Evolutionary conservation across 108 stramenopile species (phyloP).

Genomic region (Nitzschia inconspicua): DNA sequence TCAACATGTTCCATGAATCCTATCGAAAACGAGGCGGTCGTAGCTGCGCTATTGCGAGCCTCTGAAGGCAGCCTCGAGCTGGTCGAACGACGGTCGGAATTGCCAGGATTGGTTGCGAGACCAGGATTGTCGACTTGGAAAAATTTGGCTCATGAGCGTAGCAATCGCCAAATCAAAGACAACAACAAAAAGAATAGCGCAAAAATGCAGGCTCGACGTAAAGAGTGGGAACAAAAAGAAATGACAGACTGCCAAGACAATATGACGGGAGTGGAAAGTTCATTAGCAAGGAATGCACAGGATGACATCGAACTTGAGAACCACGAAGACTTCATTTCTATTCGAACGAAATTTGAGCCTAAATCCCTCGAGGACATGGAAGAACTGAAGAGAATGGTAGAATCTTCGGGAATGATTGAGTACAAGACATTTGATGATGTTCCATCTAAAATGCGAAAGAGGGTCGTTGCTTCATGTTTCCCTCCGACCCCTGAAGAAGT

Average conservation of each 20-base stretch:
- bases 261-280: neutral
- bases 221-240: constrained; percentile 45
- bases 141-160: constrained; percentile 69
- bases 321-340: neutral
- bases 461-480: constrained; percentile 64
- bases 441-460: constrained; percentile 45
- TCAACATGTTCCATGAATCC: constrained; percentile 98
- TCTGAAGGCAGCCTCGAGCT: constrained; percentile 81
- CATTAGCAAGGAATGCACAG: neutral
- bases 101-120: constrained; percentile 76
- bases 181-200: constrained; percentile 66
- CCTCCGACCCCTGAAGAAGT: constrained; percentile 88
- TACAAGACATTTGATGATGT: constrained; percentile 68
- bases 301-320: neutral
- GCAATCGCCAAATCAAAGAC: constrained; percentile 48
- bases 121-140: constrained; percentile 89
- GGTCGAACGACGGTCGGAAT: constrained; percentile 63
- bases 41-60: constrained; percentile 78
- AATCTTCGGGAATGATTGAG: constrained; percentile 53
- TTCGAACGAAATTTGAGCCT: constrained; percentile 33
- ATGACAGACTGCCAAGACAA: constrained; percentile 3
- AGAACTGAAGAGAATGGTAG: constrained; percentile 45
- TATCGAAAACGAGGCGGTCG: constrained; percentile 98
- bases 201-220: constrained; percentile 63
- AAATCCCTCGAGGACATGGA: constrained; percentile 51